Evolutionary conservation across 805 yeast species (phyloP), one percentile per base, ranked within the genome.

Genomic region (Saccharomyces eubayanus): DNA sequence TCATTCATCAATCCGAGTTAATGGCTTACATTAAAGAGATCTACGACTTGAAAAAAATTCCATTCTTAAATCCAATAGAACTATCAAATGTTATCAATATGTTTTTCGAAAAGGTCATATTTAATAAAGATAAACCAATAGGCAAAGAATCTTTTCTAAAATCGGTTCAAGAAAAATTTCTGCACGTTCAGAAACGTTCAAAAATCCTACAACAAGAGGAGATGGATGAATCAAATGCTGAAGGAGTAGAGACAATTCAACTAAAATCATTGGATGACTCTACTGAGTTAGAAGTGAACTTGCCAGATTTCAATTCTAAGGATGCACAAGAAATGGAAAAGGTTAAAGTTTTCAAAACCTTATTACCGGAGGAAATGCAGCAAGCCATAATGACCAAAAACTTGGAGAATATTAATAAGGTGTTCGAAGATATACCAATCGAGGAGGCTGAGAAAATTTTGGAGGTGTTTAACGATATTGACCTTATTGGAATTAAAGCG

Each of bases 261-360:
- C 76, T 92, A 65, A 87, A 87, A 65, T 82, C 96, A 0, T 78
- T 91, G 55, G 98, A 92, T 69, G 96, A 94, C 46, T 78, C 83
- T 55, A 81, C 90, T 1, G 84, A 85, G 68, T 75, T 92, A 47
- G 77, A 81, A 49, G 89, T 92, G 12, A 78, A 76, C 54, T 71
- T 88, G 14, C 97, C 97, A 6, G 71, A 74, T 56, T 79, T 78
- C n/a, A 71, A 77, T 3, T 76, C 77, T 2, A 72, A 68, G 21
- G 81, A 79, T 51, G 71, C 72, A 0, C 73, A 70, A 46, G 80
- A 76, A 53, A 50, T 59, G 21, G 67, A 57, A 46, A 73, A 75
- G 47, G 84, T 78, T 64, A 79, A 80, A 53, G 71, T 77, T 3
- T 87, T 90, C 67, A 70, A 78, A 20, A 71, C 77, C 53, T 71